A percentile compares a stretch with the other conserved stretches of the same genome.
phyloP scores from a whole-genome alignment of 768 basidiomycete genomes.

The Panus rudis region DNA sequence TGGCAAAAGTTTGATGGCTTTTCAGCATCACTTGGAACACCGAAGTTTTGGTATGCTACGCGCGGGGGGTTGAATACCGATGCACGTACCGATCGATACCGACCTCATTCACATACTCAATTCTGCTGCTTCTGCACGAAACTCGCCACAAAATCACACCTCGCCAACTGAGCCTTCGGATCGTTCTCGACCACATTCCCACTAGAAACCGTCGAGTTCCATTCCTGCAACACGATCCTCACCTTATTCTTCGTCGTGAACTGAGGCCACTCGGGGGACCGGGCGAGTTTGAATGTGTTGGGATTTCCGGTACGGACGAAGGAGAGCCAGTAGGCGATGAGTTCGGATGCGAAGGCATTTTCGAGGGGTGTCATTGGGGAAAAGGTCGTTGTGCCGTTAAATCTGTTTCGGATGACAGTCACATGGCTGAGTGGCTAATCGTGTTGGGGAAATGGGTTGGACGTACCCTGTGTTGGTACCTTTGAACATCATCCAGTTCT shows the following conservation, averaged over 20 bases:
- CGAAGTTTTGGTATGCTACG: too few species aligned
- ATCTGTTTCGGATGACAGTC: constrained; percentile 10
- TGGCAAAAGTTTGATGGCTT: too few species aligned
- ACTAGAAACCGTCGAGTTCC: constrained; percentile 25
- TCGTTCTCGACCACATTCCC: constrained; percentile 38
- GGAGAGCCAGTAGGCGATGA: constrained; percentile 61
- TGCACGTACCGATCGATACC: too few species aligned
- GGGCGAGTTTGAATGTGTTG: constrained; percentile 44
- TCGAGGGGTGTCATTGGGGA: constrained; percentile 38
- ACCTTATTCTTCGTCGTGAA: constrained; percentile 26
- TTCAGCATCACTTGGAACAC: too few species aligned
- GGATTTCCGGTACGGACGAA: constrained; percentile 53
- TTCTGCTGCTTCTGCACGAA: constrained; percentile 29
- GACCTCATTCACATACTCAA: too few species aligned
- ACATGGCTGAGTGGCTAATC: not conserved
- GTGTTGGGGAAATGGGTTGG: not conserved
- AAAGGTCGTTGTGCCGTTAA: constrained; percentile 49
- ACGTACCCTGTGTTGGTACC: constrained; percentile 55
- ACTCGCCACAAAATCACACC: constrained; percentile 32
- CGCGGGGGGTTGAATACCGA: too few species aligned
- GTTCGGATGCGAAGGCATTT: constrained; percentile 46
- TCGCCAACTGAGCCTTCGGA: constrained; percentile 27
- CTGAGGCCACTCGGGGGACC: constrained; percentile 43
- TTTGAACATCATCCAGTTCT: constrained; percentile 65
- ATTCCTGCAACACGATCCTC: constrained; percentile 43